phyloP scores from a whole-genome alignment of 2,329 filamentous ascomycete species.

The Paraconiothyrium brasiliense region DNA sequence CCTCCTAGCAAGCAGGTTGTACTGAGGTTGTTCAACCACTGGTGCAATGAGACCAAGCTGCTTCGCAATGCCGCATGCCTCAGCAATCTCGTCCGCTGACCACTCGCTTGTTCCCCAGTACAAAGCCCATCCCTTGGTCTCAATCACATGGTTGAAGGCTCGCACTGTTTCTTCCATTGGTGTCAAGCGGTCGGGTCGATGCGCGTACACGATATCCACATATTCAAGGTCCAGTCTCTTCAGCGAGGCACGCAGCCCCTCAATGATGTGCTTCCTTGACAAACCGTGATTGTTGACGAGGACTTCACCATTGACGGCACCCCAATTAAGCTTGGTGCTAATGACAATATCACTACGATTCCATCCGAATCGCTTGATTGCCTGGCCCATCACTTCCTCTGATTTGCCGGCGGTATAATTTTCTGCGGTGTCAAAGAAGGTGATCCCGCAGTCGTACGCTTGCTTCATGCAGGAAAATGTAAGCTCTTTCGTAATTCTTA shows the following conservation, averaged over 20 bases:
- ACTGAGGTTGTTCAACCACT: conserved; percentile 63
- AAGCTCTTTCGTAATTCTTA: conserved; percentile 52
- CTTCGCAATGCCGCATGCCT: conserved; percentile 67
- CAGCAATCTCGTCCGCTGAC: conserved; percentile 67
- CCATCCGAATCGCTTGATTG: conserved; percentile 59
- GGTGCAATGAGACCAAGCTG: conserved; percentile 67
- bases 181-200: conserved; percentile 73
- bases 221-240: conserved; percentile 67
- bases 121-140: conserved; percentile 71
- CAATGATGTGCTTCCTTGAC: conserved; percentile 75
- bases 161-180: conserved; percentile 77
- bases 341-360: conserved; percentile 54
- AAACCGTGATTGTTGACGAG: conserved; percentile 73
- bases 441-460: conserved; percentile 65
- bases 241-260: conserved; percentile 70
- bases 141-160: conserved; percentile 76
- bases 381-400: conserved; percentile 66
- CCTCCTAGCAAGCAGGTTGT: conserved; percentile 66
- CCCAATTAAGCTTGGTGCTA: conserved; percentile 67
- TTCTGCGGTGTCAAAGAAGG: conserved; percentile 57
- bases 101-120: conserved; percentile 72
- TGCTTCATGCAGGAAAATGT: conserved; percentile 65
- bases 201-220: conserved; percentile 75
- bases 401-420: conserved; percentile 67
- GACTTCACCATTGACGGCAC: conserved; percentile 60